Percentiles rank a stretch among this genome's conserved stretches.
Conservation (phyloP, 108 stramenopile species). For the Aurantiochytrium sp. region DNA sequence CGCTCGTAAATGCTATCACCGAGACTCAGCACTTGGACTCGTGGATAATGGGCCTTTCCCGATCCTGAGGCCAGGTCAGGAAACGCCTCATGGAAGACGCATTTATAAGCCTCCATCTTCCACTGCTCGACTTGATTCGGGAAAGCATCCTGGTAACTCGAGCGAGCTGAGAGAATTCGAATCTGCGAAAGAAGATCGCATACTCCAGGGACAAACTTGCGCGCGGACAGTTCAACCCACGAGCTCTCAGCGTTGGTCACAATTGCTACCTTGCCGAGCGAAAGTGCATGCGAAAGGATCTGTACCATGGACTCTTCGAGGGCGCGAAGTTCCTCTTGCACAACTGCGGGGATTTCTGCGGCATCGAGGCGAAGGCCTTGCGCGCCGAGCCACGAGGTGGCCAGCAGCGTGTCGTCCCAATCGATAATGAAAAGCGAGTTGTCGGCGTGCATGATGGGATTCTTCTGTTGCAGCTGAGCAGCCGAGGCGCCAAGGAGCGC, state of each 20-base stretch:
- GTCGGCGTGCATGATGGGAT: not conserved
- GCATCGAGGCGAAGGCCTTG: slow-evolving; percentile 21
- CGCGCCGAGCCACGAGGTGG: slow-evolving; percentile 11
- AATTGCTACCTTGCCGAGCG: not conserved
- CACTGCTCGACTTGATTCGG: not conserved
- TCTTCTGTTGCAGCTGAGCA: not conserved
- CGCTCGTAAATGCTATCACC: slow-evolving; percentile 25
- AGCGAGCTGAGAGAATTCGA: slow-evolving; percentile 5
- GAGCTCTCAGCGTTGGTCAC: slow-evolving; percentile 22
- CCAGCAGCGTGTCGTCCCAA: slow-evolving; percentile 25
- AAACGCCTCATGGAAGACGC: not conserved
- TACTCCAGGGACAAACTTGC: slow-evolving; percentile 11
- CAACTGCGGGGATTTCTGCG: slow-evolving; percentile 22
- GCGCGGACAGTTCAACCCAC: slow-evolving; percentile 9
- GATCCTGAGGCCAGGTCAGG: not conserved
- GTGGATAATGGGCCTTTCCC: too few relatives aligned
- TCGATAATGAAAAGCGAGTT: slow-evolving; percentile 18
- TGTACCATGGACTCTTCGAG: slow-evolving; percentile 44
- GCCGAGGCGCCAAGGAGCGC: not conserved
- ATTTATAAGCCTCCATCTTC: slow-evolving; percentile 17
- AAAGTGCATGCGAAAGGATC: not conserved
- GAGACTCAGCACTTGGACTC: not conserved
- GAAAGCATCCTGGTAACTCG: not conserved
- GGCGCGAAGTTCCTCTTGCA: slow-evolving; percentile 75
- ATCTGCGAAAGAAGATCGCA: not conserved